Percentiles rank a stretch among this genome's conserved stretches.
Evolutionary conservation across 73 alveolate genomes (phyloP).

Genomic region (Symbiodinium pilosum): DNA sequence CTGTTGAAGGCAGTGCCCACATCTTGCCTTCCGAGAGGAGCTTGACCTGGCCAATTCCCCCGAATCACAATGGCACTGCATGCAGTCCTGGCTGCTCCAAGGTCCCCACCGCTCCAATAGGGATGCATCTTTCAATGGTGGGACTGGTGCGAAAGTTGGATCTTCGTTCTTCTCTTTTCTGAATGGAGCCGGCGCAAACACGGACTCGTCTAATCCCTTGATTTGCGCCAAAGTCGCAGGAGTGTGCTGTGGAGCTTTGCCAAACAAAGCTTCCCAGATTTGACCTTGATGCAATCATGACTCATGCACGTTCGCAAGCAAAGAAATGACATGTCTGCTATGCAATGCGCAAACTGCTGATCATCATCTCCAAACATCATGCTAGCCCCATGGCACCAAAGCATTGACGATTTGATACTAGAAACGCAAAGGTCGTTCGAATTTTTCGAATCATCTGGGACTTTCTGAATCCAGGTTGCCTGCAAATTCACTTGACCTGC

Average conservation of each 20-base stretch:
- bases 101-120: background rate
- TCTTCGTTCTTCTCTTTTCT: slow-evolving; percentile 44
- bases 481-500: too few relatives aligned
- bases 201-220: slow-evolving; percentile 51
- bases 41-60: background rate
- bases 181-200: slow-evolving; percentile 79
- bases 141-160: slow-evolving; percentile 84
- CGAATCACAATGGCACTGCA: background rate
- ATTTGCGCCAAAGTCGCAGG: slow-evolving; percentile 78
- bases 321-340: background rate
- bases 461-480: too few relatives aligned
- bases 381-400: too few relatives aligned
- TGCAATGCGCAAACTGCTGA: too few relatives aligned
- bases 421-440: too few relatives aligned
- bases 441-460: too few relatives aligned
- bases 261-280: slow-evolving; percentile 49
- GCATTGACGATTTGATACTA: too few relatives aligned
- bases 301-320: background rate
- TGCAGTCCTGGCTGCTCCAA: background rate
- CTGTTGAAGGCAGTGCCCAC: too few relatives aligned
- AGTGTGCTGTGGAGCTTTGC: slow-evolving; percentile 41
- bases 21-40: background rate
- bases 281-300: background rate
- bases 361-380: too few relatives aligned
- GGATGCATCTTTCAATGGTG: background rate